phyloP scores from a whole-genome alignment of 169 alveolate species.

The Plasmodium berghei region DNA sequence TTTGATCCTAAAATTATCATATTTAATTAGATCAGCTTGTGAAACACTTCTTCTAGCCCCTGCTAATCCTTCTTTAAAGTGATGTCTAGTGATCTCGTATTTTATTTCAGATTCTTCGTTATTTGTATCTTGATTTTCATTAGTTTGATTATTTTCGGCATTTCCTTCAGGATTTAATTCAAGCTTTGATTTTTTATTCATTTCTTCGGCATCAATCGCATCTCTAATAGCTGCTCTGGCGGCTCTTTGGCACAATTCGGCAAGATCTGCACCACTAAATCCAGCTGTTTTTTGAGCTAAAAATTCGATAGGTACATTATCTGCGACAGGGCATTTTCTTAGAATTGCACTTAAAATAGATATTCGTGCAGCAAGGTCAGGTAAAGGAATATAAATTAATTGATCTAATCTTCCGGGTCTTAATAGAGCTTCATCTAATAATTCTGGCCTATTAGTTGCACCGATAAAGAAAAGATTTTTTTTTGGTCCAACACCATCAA shows the following conservation, averaged over 20 bases:
- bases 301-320: constrained; percentile 97
- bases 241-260: constrained; percentile 99
- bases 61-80: constrained; percentile 98
- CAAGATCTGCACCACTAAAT: constrained; percentile 99
- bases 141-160: constrained; percentile 76
- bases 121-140: constrained; percentile 17
- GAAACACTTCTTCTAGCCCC: constrained; percentile 98
- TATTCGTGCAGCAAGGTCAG: constrained; percentile 98
- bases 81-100: constrained; percentile 97
- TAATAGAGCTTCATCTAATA: constrained; percentile 98
- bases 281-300: constrained; percentile 99
- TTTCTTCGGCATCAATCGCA: constrained; percentile 91
- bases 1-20: constrained; percentile 98
- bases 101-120: constrained; percentile 91
- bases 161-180: constrained; percentile 75
- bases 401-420: constrained; percentile 99
- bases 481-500: constrained; percentile 99
- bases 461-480: constrained; percentile 99
- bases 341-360: constrained; percentile 95
- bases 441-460: constrained; percentile 99
- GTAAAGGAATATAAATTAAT: constrained; percentile 99
- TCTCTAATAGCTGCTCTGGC: constrained; percentile 99
- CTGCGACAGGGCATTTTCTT: constrained; percentile 98
- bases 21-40: constrained; percentile 91
- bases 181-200: constrained; percentile 80